These are phyloP conservation scores for Microcera coccophila DNA, from an alignment of 2,329 filamentous ascomycete genomes.

Conservation along the genomic window DNA sequence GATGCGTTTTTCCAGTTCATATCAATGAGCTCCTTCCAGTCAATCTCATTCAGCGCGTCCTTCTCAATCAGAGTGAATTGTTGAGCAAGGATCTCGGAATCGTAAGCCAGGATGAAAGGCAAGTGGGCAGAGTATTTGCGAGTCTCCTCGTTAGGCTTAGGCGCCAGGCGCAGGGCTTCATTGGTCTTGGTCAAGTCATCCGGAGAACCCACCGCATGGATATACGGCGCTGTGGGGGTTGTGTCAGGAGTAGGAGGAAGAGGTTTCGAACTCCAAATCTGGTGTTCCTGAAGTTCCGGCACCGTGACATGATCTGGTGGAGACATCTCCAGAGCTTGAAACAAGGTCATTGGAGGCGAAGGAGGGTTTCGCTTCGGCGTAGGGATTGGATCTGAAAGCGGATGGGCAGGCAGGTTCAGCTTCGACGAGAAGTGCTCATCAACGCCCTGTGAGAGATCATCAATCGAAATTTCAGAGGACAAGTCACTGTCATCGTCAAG, in stretches of 20 bases:
- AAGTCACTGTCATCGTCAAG: constrained; percentile 53
- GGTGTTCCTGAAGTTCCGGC: constrained; percentile 23
- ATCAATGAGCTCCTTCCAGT: constrained; percentile 83
- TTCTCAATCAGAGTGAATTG: constrained; percentile 85
- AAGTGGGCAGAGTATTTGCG: constrained; percentile 57
- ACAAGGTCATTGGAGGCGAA: constrained; percentile 26
- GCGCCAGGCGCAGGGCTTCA: constrained; percentile 36
- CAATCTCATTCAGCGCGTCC: constrained; percentile 78
- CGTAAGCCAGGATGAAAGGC: constrained; percentile 77
- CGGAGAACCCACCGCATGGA: constrained; percentile 18
- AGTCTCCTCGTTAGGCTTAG: constrained; percentile 27
- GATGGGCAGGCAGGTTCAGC: constrained; percentile 32
- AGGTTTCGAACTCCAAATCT: constrained; percentile 23
- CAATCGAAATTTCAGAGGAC: constrained; percentile 59
- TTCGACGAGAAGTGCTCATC: constrained; percentile 14
- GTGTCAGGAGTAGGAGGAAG: constrained; percentile 44
- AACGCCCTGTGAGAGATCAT: constrained; percentile 39
- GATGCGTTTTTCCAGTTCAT: constrained; percentile 74
- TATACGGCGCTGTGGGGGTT: constrained; percentile 42
- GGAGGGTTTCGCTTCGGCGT: constrained; percentile 31
- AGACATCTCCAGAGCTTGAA: constrained; percentile 27
- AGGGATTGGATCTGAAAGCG: constrained; percentile 30
- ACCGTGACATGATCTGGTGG: constrained; percentile 21
- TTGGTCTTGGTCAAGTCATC: constrained; percentile 29
- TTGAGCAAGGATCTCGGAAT: constrained; percentile 73